Base-by-base conservation (phyloP, 2,329 filamentous ascomycete genomes). In the Neonectria hederae region DNA sequence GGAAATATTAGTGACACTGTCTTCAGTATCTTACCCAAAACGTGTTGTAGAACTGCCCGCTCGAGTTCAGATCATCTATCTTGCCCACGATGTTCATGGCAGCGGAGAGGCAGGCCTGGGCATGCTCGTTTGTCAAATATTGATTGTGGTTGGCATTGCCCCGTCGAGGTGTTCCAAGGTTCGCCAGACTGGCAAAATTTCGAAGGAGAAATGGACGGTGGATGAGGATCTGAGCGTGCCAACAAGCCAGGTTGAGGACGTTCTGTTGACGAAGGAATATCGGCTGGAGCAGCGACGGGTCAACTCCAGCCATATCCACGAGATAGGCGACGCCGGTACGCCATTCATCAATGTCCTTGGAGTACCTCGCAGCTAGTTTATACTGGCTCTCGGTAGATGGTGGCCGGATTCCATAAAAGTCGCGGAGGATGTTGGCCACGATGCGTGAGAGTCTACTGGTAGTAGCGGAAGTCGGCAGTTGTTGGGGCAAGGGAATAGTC, bases 181-280 rank as follows among this genome's bases (percentile, higher is more conserved):
- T 65, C 5, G 65, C 54, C 3, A 69, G 61, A n/a, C 63, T 72
- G 1, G 71, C 65, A 55, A 81, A 79, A 54, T 76, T 77, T 42
- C 76, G 77, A 2, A 79, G 65, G 6, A 82, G 65, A 35, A 79
- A 78, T 1, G 79, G 80, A 0, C 81, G 74, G 49, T 81, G 75
- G 1, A 77, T 76, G 1, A 82, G 73, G n/a, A 83, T 79, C 19
- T 76, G 72, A 2, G 81, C 77, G 58, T 83, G 81, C 78, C 79
- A 82, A 65, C 76, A 82, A 4, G 80, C 76, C 3, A 82, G 66
- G 51, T 80, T 81, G 4, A 82, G 66, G 0, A 82, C 77, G 54
- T 81, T 78, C 3, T 78, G 72, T 66, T 82, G 81, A 0, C 81
- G 76, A 46, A 78, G 77, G 58, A 79, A 80, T n/a, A 82, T 77